Evolutionary conservation across 768 basidiomycete genomes (phyloP).

Genomic region (Tulasnella sp.): DNA sequence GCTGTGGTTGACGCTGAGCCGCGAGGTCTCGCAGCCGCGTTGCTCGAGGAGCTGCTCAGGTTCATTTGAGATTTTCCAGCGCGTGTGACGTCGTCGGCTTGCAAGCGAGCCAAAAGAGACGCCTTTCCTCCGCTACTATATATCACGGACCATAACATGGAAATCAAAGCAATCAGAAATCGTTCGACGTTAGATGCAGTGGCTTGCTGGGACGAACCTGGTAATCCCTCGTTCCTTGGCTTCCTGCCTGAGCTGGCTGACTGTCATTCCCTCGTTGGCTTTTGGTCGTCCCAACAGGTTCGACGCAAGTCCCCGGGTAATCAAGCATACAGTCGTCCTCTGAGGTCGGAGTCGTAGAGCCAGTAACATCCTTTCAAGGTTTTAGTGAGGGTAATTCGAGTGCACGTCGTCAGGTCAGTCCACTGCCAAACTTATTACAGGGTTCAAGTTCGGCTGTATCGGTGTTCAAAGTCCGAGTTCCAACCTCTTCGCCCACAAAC

Average conservation of each 20-base stretch:
- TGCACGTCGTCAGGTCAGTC: too few species aligned
- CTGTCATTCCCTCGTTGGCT: conserved; percentile 42
- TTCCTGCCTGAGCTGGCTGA: conserved; percentile 42
- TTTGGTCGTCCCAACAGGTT: conserved; percentile 45
- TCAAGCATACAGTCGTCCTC: conserved; percentile 1
- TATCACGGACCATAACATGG: background rate
- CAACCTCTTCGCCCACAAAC: too few species aligned
- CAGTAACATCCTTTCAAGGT: too few species aligned
- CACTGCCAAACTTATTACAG: too few species aligned
- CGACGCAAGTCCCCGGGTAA: conserved; percentile 33
- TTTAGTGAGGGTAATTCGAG: too few species aligned
- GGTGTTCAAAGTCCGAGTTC: too few species aligned
- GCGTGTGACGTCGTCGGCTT: conserved; percentile 35
- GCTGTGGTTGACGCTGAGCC: conserved; percentile 24
- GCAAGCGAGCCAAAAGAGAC: conserved; percentile 43
- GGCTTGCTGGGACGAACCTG: conserved; percentile 28
- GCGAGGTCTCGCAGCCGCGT: conserved; percentile 23
- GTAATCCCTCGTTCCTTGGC: conserved; percentile 47
- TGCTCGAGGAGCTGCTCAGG: conserved; percentile 22
- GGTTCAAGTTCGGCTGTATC: too few species aligned
- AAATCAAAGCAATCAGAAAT: background rate
- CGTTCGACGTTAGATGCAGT: conserved; percentile 3
- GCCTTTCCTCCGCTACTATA: conserved; percentile 51
- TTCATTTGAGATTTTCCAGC: conserved; percentile 24
- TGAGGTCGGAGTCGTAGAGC: too few species aligned